Conservation (phyloP, 345 rosid species). For the Populus euphratica region DNA sequence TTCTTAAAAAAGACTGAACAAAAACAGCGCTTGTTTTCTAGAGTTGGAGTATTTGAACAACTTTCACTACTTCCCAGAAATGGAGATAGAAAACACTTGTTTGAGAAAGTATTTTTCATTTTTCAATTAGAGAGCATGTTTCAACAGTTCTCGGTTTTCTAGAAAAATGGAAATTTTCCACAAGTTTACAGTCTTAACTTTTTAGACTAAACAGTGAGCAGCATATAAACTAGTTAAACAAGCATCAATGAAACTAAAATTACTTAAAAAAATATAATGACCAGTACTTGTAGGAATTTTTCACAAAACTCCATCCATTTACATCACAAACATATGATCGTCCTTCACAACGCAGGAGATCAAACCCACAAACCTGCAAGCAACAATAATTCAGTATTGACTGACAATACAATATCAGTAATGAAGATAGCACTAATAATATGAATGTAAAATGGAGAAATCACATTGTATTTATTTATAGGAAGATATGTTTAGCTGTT, state of each 20-base stretch:
- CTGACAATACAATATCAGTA: neutral
- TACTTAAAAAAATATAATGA: neutral
- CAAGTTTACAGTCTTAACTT: neutral
- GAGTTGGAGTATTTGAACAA: neutral
- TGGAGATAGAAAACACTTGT: neutral
- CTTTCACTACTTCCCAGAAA: neutral
- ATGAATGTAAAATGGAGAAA: neutral
- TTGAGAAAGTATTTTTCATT: neutral
- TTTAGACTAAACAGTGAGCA: neutral
- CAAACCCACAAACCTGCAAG: conserved; percentile 96
- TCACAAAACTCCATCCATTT: conserved; percentile 99
- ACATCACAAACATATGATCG: conserved; percentile 97
- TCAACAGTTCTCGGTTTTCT: neutral
- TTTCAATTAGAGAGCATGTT: neutral
- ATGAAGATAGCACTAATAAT: neutral
- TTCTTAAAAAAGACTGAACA: neutral
- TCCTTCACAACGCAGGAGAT: conserved; percentile 95
- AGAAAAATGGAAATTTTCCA: neutral
- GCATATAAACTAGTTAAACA: neutral
- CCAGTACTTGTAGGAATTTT: conserved; percentile 92
- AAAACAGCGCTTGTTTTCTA: neutral
- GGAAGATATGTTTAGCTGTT: neutral
- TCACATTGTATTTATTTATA: neutral
- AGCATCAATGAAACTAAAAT: neutral
- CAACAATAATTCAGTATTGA: conserved; percentile 3